Evolutionary conservation across 257 asterid genomes (phyloP).

Genomic region (Solanum commersonii): DNA sequence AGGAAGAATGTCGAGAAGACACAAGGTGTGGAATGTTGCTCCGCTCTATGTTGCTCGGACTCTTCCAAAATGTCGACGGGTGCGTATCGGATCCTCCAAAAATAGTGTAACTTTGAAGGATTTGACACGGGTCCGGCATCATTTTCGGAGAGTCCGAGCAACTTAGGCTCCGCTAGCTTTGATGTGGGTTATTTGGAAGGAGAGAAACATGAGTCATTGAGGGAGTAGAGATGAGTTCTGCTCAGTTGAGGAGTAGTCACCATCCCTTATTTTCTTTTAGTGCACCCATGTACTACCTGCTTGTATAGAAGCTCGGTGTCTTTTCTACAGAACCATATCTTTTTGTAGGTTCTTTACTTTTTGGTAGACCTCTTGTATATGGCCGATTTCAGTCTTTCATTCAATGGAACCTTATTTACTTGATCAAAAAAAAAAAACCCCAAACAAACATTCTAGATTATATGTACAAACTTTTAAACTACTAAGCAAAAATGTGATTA

Average conservation of each 20-base stretch:
- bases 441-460: background rate
- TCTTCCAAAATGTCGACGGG: no score
- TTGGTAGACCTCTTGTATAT: background rate
- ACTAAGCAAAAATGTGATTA: background rate
- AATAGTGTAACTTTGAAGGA: no score
- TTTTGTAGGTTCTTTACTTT: background rate
- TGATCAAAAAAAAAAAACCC: background rate
- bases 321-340: background rate
- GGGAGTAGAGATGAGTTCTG: background rate
- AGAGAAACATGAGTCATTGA: background rate
- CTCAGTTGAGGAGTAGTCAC: background rate
- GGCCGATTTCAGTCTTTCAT: background rate
- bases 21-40: background rate
- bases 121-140: no score
- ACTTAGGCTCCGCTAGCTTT: background rate
- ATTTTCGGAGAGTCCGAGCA: no score
- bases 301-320: background rate
- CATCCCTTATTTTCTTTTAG: background rate
- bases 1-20: background rate
- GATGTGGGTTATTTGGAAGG: background rate
- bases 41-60: no score
- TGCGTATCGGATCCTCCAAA: no score
- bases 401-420: background rate
- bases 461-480: background rate
- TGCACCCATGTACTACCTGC: background rate